Conservation (phyloP, 257 asterid genomes). For the Agastache rugosa region DNA sequence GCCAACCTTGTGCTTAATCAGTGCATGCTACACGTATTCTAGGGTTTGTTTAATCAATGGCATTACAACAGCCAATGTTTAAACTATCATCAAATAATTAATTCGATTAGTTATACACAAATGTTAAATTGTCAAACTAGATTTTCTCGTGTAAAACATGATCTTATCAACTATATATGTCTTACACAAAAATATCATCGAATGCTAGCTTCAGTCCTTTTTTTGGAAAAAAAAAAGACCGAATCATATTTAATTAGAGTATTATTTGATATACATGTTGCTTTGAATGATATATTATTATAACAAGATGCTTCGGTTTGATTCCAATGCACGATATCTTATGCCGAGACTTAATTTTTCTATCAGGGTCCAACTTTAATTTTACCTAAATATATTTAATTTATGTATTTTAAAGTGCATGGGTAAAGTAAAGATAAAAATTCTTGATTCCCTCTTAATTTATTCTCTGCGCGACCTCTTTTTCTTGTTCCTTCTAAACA, state of each 20-base stretch:
- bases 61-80: no score
- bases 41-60: no score
- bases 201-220: no score
- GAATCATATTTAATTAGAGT: neutral
- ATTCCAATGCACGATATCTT: slow-evolving; percentile 46
- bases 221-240: neutral
- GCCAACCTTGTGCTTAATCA: no score
- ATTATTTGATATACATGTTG: neutral
- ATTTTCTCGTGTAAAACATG: neutral
- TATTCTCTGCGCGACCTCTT: neutral
- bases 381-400: slow-evolving; percentile 36
- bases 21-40: no score
- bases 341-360: slow-evolving; percentile 7
- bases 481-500: neutral
- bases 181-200: neutral
- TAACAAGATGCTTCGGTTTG: slow-evolving; percentile 23
- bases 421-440: slow-evolving; percentile 37
- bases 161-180: neutral
- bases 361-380: neutral
- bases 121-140: no score
- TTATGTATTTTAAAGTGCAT: slow-evolving; percentile 27
- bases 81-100: no score
- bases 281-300: neutral
- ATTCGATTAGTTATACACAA: no score
- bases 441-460: slow-evolving; percentile 37